Evolutionary conservation across 2,329 filamentous ascomycete genomes (phyloP).

Genomic region (Orbilia blumenaviensis): DNA sequence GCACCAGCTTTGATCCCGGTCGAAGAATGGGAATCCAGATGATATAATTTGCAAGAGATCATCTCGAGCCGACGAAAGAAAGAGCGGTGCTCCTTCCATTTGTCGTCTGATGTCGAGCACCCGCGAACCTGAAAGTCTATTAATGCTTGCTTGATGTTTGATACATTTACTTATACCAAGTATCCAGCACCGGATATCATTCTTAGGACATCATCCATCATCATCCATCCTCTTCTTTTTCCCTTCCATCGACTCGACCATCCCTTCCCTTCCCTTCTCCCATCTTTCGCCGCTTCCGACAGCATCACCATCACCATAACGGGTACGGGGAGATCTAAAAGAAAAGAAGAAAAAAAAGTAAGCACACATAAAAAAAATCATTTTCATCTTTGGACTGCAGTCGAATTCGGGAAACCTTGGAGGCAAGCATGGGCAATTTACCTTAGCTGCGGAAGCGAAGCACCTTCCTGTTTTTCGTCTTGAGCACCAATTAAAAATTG

Average conservation of each 20-base stretch:
- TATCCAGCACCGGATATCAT: constrained; percentile 37
- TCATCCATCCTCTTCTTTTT: background rate
- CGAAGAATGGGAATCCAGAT: constrained; percentile 38
- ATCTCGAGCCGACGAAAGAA: constrained; percentile 52
- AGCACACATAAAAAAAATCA: constrained; percentile 1
- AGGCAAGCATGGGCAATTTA: constrained; percentile 52
- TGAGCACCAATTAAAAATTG: constrained; percentile 42
- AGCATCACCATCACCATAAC: background rate
- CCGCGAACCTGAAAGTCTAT: constrained; percentile 4
- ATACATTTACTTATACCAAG: constrained; percentile 21
- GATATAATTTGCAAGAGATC: constrained; percentile 54
- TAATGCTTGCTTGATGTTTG: background rate
- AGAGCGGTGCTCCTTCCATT: constrained; percentile 51
- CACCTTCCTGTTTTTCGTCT: constrained; percentile 51
- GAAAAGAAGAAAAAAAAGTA: constrained; percentile 13
- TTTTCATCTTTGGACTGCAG: constrained; percentile 14
- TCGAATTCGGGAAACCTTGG: constrained; percentile 42
- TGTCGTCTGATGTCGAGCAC: constrained; percentile 28
- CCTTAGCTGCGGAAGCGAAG: constrained; percentile 53
- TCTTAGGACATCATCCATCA: constrained; percentile 1
- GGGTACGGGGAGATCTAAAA: background rate
- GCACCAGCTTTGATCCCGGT: constrained; percentile 44
- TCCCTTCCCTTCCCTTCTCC: background rate
- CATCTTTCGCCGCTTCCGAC: background rate
- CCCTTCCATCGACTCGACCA: background rate